These are phyloP conservation scores for Hygrophorus russula DNA, from an alignment of 768 basidiomycete genomes.

Conservation along the genomic window DNA sequence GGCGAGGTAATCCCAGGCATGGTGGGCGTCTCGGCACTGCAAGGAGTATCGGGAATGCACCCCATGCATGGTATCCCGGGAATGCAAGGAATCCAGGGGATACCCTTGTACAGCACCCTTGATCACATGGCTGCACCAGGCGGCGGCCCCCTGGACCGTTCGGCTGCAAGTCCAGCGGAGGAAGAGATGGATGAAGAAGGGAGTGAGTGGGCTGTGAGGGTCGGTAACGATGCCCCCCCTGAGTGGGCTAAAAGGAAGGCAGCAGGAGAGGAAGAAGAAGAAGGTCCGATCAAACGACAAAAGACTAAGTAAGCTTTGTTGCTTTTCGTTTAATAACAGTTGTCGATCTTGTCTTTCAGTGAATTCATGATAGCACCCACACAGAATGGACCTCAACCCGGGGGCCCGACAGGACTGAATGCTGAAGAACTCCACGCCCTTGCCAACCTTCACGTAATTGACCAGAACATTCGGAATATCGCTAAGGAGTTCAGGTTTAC, in stretches of 20 bases:
- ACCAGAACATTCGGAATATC: conserved; percentile 54
- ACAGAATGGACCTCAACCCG: background rate
- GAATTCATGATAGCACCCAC: conserved; percentile 6
- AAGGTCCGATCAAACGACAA: conserved; percentile 30
- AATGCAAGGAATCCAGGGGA: background rate
- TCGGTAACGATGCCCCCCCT: conserved; percentile 55
- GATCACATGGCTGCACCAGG: conserved; percentile 11
- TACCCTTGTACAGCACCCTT: background rate
- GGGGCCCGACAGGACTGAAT: conserved; percentile 12
- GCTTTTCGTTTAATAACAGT: background rate
- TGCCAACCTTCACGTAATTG: conserved; percentile 50
- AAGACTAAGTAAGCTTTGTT: conserved; percentile 24
- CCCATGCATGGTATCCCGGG: conserved; percentile 3
- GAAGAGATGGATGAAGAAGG: conserved; percentile 60
- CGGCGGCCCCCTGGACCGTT: conserved; percentile 18
- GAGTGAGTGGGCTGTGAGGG: conserved; percentile 55
- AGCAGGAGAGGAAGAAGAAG: conserved; percentile 24
- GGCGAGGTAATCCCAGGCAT: conserved; percentile 8
- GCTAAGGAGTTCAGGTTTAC: conserved; percentile 64
- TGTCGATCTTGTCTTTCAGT: conserved; percentile 7
- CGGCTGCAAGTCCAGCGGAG: conserved; percentile 34
- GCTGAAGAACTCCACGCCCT: conserved; percentile 23
- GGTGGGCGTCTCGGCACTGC: conserved; percentile 7
- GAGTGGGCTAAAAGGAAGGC: conserved; percentile 56
- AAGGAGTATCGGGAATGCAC: conserved; percentile 5